Evolutionary conservation across 164 flowering plant genomes (phyloP), one percentile per base, ranked within the genome.

Genomic region (Houttuynia cordata): DNA sequence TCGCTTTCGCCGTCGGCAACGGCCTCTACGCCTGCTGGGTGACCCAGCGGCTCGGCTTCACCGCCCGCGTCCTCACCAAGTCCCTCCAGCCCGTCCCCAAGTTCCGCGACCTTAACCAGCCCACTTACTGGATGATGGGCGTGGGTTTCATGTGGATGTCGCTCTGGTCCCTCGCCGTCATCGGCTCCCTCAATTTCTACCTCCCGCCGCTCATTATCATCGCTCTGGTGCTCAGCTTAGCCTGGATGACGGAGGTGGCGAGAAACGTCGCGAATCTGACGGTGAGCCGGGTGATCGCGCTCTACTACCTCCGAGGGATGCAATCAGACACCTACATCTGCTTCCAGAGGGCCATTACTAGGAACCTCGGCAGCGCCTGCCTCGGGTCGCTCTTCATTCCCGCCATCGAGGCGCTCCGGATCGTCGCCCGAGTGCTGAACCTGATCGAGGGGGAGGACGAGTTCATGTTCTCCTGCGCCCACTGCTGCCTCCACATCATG

Each of bases 381-480:
- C 74, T 92, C 7, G 98, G 90, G 8, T 92, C 98, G 0, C 64
- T 87, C 8, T 89, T 87, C 56, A 88, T 92, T 39, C 98, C 98
- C 0, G 41, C 83, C 0, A 89, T 92, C 45, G 98, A 92, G 70
- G 82, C 85, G 24, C 57, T 92, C 66, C 72, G 98, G 59, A 81
- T 89, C 30, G 66, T 92, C 1, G 89, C 96, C 0, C 70, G 95
- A 8, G 89, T 73, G 8, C 64, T 92, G 67, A 88, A 92, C 76
- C 71, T 92, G 75, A 76, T 92, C 17, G 87, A 85, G 72, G 98
- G 96, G 51, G 98, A 92, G 65, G 98, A 92, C 64, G 98, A 89
- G 62, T 92, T 88, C 78, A 85, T 92, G 95, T 92, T 88, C 68
- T 92, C 85, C 68, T 92, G 98, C 65, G 98, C 98, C 0, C 93